These are phyloP conservation scores for Parastagonospora avenae DNA, from an alignment of 2,329 filamentous ascomycete genomes.

Conservation along the genomic window DNA sequence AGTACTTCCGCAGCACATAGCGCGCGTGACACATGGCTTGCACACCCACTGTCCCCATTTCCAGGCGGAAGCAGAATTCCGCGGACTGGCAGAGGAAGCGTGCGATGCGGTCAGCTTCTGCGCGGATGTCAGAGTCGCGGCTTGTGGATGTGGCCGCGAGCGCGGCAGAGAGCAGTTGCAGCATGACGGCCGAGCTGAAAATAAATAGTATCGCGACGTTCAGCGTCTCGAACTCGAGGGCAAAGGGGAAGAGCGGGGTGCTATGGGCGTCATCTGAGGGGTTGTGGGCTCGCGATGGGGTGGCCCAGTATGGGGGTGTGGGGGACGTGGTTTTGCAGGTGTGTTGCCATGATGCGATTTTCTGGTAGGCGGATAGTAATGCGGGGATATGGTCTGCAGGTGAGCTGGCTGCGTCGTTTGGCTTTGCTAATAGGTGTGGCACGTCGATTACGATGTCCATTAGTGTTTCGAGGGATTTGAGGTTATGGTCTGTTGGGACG, in stretches of 20 bases:
- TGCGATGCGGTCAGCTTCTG: slow-evolving; percentile 2
- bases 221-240: slow-evolving; percentile 1
- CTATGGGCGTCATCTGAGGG: slow-evolving; percentile 4
- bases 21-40: slow-evolving; percentile 6
- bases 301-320: not conserved
- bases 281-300: slow-evolving; percentile 2
- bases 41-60: slow-evolving; percentile 8
- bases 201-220: not conserved
- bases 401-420: no score
- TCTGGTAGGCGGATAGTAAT: not conserved
- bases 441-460: not conserved
- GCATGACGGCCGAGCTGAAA: slow-evolving; percentile 2
- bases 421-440: not conserved
- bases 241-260: slow-evolving; percentile 6
- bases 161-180: not conserved
- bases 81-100: slow-evolving; percentile 7
- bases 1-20: slow-evolving; percentile 5
- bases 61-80: slow-evolving; percentile 6
- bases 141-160: not conserved
- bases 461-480: not conserved
- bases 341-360: not conserved
- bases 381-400: no score
- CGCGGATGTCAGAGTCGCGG: not conserved
- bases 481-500: not conserved
- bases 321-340: not conserved